Evolutionary conservation across 139 green algal species (phyloP).

Genomic region (Bryopsis sp.): DNA sequence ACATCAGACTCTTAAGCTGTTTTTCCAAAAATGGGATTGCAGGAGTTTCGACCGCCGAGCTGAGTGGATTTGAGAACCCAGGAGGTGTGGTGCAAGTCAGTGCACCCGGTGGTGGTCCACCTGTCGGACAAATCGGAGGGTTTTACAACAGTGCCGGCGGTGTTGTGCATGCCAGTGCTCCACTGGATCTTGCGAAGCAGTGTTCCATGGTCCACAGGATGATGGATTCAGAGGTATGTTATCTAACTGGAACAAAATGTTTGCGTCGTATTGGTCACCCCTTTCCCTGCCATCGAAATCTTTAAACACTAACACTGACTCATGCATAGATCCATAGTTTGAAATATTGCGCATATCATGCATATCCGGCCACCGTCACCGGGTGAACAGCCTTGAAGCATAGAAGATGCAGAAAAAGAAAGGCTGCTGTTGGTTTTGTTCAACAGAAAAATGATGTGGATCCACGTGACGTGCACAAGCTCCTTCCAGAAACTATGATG

Average conservation of each 20-base stretch:
- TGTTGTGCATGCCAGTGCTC: neutral
- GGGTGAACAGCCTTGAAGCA: neutral
- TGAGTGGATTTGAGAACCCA: no score
- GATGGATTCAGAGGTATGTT: conserved; percentile 17
- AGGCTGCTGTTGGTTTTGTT: neutral
- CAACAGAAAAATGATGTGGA: conserved; percentile 18
- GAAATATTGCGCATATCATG: neutral
- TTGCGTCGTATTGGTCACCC: neutral
- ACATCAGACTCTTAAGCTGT: no score
- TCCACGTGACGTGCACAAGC: conserved; percentile 18
- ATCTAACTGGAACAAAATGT: neutral
- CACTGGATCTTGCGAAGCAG: conserved; percentile 13
- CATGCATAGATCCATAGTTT: neutral
- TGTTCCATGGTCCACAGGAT: conserved; percentile 19
- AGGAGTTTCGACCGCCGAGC: no score
- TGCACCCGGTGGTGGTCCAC: no score
- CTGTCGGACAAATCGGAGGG: neutral
- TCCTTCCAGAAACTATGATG: conserved; percentile 16
- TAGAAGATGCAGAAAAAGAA: neutral
- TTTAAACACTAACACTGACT: neutral
- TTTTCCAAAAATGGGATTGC: no score
- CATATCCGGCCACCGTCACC: neutral
- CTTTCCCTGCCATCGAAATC: neutral
- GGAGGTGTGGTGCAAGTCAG: no score
- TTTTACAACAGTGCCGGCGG: neutral